A percentile compares a stretch with the other conserved stretches of the same genome.
phyloP scores from a whole-genome alignment of 2,329 filamentous ascomycete genomes.

The Fusarium irregulare region DNA sequence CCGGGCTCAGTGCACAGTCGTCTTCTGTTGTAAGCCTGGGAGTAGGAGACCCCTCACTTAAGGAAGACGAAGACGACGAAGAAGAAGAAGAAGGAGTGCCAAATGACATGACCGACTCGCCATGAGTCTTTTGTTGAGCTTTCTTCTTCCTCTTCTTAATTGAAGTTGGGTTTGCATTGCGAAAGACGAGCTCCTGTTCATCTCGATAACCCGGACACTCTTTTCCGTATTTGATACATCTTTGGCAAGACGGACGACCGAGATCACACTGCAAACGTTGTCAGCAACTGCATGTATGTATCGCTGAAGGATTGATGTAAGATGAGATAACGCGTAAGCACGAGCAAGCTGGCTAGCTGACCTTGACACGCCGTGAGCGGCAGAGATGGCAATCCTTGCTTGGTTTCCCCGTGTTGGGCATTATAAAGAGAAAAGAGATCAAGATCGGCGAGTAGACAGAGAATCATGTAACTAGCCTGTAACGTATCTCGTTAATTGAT shows the following conservation, averaged over 20 bases:
- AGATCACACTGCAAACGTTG: conserved; percentile 53
- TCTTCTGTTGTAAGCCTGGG: conserved; percentile 19
- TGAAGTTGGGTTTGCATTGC: conserved; percentile 48
- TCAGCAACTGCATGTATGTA: conserved; percentile 9
- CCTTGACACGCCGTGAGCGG: conserved; percentile 55
- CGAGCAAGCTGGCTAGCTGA: conserved; percentile 38
- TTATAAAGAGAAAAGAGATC: conserved; percentile 27
- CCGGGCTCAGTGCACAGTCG: conserved; percentile 7
- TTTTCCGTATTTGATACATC: conserved; percentile 56
- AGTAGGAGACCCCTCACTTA: conserved; percentile 17
- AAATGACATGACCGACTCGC: conserved; percentile 17
- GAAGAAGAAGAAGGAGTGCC: neutral
- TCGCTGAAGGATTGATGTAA: neutral
- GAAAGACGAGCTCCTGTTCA: conserved; percentile 55
- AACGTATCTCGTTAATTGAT: conserved; percentile 14
- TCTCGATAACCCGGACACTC: conserved; percentile 56
- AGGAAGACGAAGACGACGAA: conserved; percentile 13
- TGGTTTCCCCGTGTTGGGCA: conserved; percentile 57
- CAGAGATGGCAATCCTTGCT: conserved; percentile 57
- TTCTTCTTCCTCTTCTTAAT: conserved; percentile 50
- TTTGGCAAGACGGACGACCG: conserved; percentile 52
- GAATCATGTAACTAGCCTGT: neutral
- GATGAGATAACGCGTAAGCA: conserved; percentile 18
- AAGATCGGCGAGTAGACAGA: neutral
- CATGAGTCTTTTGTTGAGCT: conserved; percentile 19